Conservation (phyloP, 1,284 basidiomycete genomes). For the Boletellus sp. region DNA sequence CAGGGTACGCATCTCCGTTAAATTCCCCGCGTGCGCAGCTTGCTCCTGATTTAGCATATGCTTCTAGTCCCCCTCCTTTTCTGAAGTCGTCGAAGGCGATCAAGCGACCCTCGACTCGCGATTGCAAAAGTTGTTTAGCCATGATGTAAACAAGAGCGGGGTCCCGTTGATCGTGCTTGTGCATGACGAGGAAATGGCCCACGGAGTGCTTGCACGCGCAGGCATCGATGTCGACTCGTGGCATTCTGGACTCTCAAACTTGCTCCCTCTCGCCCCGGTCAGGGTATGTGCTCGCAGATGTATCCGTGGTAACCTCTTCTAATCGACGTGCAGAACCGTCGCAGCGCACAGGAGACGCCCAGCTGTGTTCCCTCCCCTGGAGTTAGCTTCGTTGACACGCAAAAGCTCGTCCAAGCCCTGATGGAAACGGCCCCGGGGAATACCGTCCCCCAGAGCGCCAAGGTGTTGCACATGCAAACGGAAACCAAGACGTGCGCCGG, state of each 20-base stretch:
- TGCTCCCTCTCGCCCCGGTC: conserved; percentile 12
- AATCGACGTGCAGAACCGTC: conserved; percentile 8
- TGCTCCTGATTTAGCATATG: not conserved
- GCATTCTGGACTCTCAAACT: conserved; percentile 20
- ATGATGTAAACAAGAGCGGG: conserved; percentile 16
- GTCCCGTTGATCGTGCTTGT: conserved; percentile 29
- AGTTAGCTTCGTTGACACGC: conserved; percentile 24
- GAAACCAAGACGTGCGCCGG: conserved; percentile 28
- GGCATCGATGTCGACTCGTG: conserved; percentile 20
- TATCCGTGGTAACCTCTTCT: not conserved
- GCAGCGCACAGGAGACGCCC: not conserved
- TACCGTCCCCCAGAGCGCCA: conserved; percentile 27
- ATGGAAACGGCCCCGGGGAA: conserved; percentile 24
- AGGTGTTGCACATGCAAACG: conserved; percentile 25
- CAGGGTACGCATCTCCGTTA: conserved; percentile 16
- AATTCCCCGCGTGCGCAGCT: not conserved
- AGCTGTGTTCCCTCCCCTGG: not conserved
- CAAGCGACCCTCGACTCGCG: conserved; percentile 12
- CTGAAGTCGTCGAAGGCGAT: conserved; percentile 16
- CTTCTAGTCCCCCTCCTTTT: conserved; percentile 17
- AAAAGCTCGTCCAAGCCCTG: conserved; percentile 25
- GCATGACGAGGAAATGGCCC: conserved; percentile 33
- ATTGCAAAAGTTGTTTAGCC: conserved; percentile 21
- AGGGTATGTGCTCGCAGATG: conserved; percentile 5
- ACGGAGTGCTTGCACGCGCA: conserved; percentile 20